Base-by-base conservation (phyloP, 768 basidiomycete species). In the Candolleomyces eurysporus region DNA sequence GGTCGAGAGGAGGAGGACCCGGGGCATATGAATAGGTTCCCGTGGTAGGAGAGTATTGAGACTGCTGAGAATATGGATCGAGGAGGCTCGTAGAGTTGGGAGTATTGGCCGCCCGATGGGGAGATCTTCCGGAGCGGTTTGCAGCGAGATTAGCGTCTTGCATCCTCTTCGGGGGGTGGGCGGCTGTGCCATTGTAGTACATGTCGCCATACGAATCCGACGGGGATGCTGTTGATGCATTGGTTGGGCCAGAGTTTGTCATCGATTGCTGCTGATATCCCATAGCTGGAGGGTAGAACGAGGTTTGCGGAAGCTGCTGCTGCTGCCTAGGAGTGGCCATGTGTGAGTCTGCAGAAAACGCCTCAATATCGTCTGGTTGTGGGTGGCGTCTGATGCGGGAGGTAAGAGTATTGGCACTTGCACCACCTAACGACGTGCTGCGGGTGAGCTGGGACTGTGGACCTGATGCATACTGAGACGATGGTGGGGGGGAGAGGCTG, bases 11-110 rank as follows among this genome's bases (percentile, higher is more conserved):
- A 66, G 59, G 71, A 5, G 31, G n/a, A n/a, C n/a, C 76, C 7
- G 74, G 75, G 22, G 71, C 77, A 65, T 83, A 88, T 39, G 81
- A 67, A 66, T 80, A 87, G 67, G 82, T 74, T 48, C 83, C 72
- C 32, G 79, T 75, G 5, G 87, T 79, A 9, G 88, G 85, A 59
- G 87, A 86, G 68, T 89, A 89, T 71, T 82, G 84, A 31, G 82
- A 71, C 74, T 90, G 89, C 62, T 84, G 61, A 58, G 86, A 79
- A 71, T 91, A 91, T 32, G 87, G 85, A 72, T 91, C 90, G 65
- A 90, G 78, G 49, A 87, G 78, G n/a, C 75, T 66, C 58, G 79
- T 69, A 49, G 81, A 78, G 61, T 69, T 76, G 48, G 81, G 74
- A 14, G 78, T 75, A 65, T 82, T 83, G 61, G 76, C 76, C 22